Evolutionary conservation across 2,329 filamentous ascomycete species (phyloP), one percentile per base, ranked within the genome.

Genomic region (Ploettnerulaceae sp.): DNA sequence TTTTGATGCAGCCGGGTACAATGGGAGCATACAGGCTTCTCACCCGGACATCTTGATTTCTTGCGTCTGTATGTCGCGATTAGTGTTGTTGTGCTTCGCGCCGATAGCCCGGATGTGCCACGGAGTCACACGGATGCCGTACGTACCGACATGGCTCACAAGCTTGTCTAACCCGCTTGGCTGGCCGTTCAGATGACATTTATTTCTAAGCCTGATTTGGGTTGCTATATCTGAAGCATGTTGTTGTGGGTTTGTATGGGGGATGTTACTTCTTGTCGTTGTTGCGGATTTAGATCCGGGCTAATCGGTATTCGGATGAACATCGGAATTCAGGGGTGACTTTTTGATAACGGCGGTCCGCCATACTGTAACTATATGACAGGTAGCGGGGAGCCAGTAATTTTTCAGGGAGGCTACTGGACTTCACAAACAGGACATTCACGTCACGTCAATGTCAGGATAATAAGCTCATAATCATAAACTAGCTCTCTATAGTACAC

Each of bases 11-110:
- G 61, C n/a, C 73, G 67, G 24, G 67, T 63, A 59, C 73, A 76
- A 41, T 71, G 66, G 2, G 72, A 74, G 55, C 73, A 76, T 0
- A 64, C 54, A 0, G 73, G 73, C 46, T 70, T 67, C 53, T 75
- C 72, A 7, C 73, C 73, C 1, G 71, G 71, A 49, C 73, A 76
- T 60, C 68, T 68, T 22, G 71, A 69, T 57, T 76, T 76, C 58
- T 75, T 76, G 32, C 72, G 67, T 47, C 72, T 75, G 67, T 47
- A 72, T 75, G 14, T 28, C 9, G 22, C n/a, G 9, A 26, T 47
- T 12, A 41, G 21, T 21, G 25, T 49, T 15, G 9, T 12, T 24
- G n/a, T 20, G 4, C 12, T 3, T n/a, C 38, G 47, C 14, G 11
- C n/a, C n/a, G n/a, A n/a, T n/a, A n/a, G n/a, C n/a, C n/a, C n/a